Evolutionary conservation across 192 early-diverging fungal species (phyloP), one percentile per base, ranked within the genome.

Genomic region (Umbelopsis ramanniana): DNA sequence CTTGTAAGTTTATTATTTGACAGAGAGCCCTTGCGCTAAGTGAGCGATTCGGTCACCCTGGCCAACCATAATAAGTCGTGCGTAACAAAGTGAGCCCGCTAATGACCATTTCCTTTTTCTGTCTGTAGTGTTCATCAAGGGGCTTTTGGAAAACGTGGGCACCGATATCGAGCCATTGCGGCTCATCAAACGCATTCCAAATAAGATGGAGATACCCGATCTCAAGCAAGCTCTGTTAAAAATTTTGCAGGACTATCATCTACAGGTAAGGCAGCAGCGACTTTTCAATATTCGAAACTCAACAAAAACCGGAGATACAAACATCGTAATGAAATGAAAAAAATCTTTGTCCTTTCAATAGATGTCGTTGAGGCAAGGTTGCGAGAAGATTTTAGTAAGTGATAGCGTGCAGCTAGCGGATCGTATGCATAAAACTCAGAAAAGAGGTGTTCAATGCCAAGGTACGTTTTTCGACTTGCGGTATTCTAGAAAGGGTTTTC

Each of bases 181-280:
- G 6, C 71, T 98, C 14, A 91, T 99, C 23, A 80, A 88, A 54
- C 82, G 87, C 40, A 95, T 99, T 70, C 94, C 95, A 4, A 79
- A 90, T 38, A 89, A 88, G 0, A 83, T 98, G 22, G 76, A 86
- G 40, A 94, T 99, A 15, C 93, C 92, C 0, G 94, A 90, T 7
- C 83, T 99, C 14, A 92, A 91, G 45, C 75, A 85, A 1, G 91
- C 95, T 0, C 79, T 99, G 52, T 88, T 96, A 11, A 93, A 94
- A 68, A 92, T 99, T 54, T 82, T 98, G 75, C 88, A 94, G 52
- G 98, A 99, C 74, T 95, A 91, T 71, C 92, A 95, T 43, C 84
- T 97, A 53, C 95, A 96, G 73, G 93, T 93, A 67, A 52, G 50
- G 66, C 46, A 14, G 69, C 9, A 19, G 15, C 21, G n/a, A n/a